Conservation (phyloP, 305 asterid species). For the Nicotiana rustica region DNA sequence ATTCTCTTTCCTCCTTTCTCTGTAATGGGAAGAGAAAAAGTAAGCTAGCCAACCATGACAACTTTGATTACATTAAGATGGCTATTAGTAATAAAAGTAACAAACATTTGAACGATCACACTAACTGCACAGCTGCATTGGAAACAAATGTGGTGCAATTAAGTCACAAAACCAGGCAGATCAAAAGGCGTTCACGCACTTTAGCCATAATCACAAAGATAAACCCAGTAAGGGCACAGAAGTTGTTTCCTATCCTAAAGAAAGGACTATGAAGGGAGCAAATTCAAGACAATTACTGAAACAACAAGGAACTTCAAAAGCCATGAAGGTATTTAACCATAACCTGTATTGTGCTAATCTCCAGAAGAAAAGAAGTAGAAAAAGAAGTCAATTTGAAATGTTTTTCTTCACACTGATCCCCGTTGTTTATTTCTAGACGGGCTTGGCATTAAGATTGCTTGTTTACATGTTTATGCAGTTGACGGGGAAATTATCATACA, state of each 20-base stretch:
- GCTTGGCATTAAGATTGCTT: not conserved
- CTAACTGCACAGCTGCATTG: not conserved
- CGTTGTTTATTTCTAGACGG: not conserved
- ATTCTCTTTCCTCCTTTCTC: constrained; percentile 82
- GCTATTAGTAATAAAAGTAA: not conserved
- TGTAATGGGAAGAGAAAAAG: constrained; percentile 43
- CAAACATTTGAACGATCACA: not conserved
- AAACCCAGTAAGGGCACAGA: not conserved
- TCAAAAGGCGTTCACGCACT: not conserved
- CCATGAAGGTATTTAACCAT: not conserved
- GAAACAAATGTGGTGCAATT: not conserved
- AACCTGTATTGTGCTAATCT: constrained; percentile 17
- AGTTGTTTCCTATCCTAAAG: no score
- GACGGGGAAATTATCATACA: not conserved
- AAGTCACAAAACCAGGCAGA: not conserved
- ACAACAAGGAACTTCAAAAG: constrained; percentile 13
- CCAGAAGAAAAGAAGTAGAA: not conserved
- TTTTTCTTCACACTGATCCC: not conserved
- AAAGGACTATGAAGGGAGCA: not conserved
- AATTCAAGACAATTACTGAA: constrained; percentile 2
- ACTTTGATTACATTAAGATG: constrained; percentile 1
- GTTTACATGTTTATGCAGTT: not conserved
- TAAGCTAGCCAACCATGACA: not conserved
- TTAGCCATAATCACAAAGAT: not conserved
- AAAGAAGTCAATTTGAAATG: not conserved